phyloP scores from a whole-genome alignment of 257 asterid species.

The Solanum arcanum region DNA sequence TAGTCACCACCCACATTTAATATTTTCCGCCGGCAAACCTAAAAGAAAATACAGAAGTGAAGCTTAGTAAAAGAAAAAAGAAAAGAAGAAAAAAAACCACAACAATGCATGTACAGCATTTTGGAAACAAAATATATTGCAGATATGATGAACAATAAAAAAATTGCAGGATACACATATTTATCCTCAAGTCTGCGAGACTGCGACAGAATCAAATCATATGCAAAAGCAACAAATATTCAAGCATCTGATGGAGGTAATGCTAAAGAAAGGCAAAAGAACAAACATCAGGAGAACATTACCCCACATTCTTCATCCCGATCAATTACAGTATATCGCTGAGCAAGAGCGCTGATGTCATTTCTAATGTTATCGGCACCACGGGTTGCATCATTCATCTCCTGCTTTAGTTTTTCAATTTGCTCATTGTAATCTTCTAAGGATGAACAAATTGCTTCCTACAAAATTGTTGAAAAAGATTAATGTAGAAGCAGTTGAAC shows the following conservation, averaged over 20 bases:
- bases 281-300: constrained; percentile 21
- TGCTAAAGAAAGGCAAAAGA: background rate
- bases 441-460: constrained; percentile 98
- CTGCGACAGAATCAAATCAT: background rate
- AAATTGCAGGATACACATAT: background rate
- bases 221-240: background rate
- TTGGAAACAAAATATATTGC: background rate
- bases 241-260: background rate
- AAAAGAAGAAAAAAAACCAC: background rate
- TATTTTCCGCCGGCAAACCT: constrained; percentile 83
- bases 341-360: constrained; percentile 89
- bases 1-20: constrained; percentile 55
- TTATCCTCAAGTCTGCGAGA: background rate
- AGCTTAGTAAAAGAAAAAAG: background rate
- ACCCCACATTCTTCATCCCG: constrained; percentile 98
- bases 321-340: constrained; percentile 76
- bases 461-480: constrained; percentile 2
- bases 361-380: constrained; percentile 96
- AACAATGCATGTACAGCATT: background rate
- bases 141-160: background rate
- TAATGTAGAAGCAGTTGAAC: background rate
- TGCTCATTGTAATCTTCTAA: constrained; percentile 94
- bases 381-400: constrained; percentile 96
- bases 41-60: constrained; percentile 3
- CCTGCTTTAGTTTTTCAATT: constrained; percentile 91